Evolutionary conservation across 2,329 filamentous ascomycete genomes (phyloP).

Genomic region (Arthroderma sp.): DNA sequence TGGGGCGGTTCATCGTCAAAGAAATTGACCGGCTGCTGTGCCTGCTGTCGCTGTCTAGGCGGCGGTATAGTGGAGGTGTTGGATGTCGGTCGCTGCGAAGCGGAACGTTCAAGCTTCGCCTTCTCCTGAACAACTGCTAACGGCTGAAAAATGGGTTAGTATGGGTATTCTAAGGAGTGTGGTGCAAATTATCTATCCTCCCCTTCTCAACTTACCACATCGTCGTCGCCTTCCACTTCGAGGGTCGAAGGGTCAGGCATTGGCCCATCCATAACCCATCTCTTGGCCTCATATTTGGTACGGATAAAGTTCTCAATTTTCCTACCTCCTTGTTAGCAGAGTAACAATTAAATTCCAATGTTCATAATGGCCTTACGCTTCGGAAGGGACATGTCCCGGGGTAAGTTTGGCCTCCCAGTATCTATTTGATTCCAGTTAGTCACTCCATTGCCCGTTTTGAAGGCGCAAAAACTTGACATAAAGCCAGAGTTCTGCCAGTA

Average conservation of each 20-base stretch:
- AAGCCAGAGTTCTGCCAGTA: not conserved
- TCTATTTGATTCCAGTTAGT: slow-evolving; percentile 25
- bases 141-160: slow-evolving; percentile 33
- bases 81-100: slow-evolving; percentile 38
- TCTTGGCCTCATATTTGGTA: slow-evolving; percentile 96
- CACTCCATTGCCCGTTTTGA: slow-evolving; percentile 3
- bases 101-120: slow-evolving; percentile 51
- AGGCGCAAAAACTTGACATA: not conserved
- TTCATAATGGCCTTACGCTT: slow-evolving; percentile 42
- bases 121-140: slow-evolving; percentile 56
- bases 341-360: not conserved
- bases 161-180: not conserved
- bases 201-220: slow-evolving; percentile 52
- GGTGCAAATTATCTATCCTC: slow-evolving; percentile 4
- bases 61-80: slow-evolving; percentile 29
- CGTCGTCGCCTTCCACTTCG: slow-evolving; percentile 73
- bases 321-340: slow-evolving; percentile 19
- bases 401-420: slow-evolving; percentile 96
- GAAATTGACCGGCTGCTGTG: slow-evolving; percentile 49
- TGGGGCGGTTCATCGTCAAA: slow-evolving; percentile 58
- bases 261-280: slow-evolving; percentile 97
- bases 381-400: slow-evolving; percentile 78
- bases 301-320: slow-evolving; percentile 99
- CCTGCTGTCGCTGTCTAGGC: slow-evolving; percentile 16
- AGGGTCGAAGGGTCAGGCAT: slow-evolving; percentile 86